Base-by-base conservation (phyloP, 2,329 filamentous ascomycete species). In the Diaporthe velutina region DNA sequence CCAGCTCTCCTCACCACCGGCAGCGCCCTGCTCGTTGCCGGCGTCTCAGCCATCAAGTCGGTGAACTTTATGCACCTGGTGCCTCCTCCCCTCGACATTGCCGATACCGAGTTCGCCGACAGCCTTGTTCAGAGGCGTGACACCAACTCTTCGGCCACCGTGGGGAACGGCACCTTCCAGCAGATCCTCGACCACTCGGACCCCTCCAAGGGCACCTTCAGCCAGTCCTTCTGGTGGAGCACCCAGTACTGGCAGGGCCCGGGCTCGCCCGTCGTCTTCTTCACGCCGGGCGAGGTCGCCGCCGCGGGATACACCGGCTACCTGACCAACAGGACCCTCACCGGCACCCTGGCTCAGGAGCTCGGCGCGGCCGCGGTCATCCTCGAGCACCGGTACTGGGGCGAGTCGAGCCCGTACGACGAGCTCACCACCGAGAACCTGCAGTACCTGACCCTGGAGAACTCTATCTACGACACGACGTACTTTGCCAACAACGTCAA, bases 311-410 rank as follows among this genome's bases (percentile, higher is more conserved):
- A 85, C 79, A 84, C 83, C 66, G 78, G 81, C 3, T 85, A 84
- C 78, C 81, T 90, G 52, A 87, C 84, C 12, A 88, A 85, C 74
- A 70, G 79, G 57, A 83, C 83, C 9, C 72, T 86, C 45, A 80
- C 83, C 1, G 85, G 85, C 38, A 78, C 82, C 45, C 81, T 86
- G 70, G 85, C 84, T 2, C 77, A 85, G 77, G 81, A 82, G 68
- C 80, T 84, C 22, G 84, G 84, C 68, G 85, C 80, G 50, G 84
- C 85, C 10, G 82, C 85, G 5, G 78, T 86, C 48, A 76, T 86
- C 61, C 52, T 86, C 48, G 85, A 86, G 79, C 85, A 86, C 77
- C 81, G 85, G 45, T 86, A 86, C 80, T 86, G 84, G 83, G 85
- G 85, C 58, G 75, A 80, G 60, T 85, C 84, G 48, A 84, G 82